Conservation (phyloP, 768 basidiomycete species). For the Fomitopsis pulvina region DNA sequence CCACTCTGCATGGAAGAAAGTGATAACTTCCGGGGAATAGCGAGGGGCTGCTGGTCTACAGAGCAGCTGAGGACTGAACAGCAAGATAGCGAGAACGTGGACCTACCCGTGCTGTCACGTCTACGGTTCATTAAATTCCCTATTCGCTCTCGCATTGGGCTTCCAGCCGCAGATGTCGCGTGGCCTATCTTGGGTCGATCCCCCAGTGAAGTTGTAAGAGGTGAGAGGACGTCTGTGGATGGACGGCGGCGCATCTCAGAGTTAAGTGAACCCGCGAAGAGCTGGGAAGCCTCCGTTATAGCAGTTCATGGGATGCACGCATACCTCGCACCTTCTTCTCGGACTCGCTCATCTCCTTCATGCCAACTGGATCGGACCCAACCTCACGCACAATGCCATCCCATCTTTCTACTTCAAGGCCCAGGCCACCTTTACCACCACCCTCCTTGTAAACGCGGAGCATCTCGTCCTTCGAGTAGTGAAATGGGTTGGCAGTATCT, state of each 20-base stretch:
- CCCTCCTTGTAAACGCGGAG: conserved; percentile 79
- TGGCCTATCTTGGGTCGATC: conserved; percentile 58
- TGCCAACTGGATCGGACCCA: conserved; percentile 61
- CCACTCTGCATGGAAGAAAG: conserved; percentile 50
- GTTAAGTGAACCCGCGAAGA: conserved; percentile 78
- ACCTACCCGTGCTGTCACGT: conserved; percentile 56
- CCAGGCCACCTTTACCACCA: conserved; percentile 64
- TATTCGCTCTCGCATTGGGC: conserved; percentile 65
- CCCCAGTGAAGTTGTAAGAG: conserved; percentile 42
- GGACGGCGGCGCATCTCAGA: conserved; percentile 85
- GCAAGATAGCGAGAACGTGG: background rate
- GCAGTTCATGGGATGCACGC: conserved; percentile 2
- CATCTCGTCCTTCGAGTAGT: conserved; percentile 82
- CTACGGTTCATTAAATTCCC: conserved; percentile 51
- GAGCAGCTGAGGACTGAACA: background rate
- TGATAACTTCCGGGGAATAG: conserved; percentile 62
- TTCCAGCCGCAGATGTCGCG: conserved; percentile 35
- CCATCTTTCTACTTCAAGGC: conserved; percentile 84
- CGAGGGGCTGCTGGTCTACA: conserved; percentile 52
- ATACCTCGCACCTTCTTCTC: conserved; percentile 75
- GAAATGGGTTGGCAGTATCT: conserved; percentile 72
- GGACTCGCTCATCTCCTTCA: conserved; percentile 73
- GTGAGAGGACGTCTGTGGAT: conserved; percentile 64
- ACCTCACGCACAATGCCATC: conserved; percentile 81
- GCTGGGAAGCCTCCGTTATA: conserved; percentile 33